Percentiles rank a stretch among this genome's conserved stretches.
Evolutionary conservation across 148 eudicot species (phyloP).

Genomic region (Limonium bicolor): DNA sequence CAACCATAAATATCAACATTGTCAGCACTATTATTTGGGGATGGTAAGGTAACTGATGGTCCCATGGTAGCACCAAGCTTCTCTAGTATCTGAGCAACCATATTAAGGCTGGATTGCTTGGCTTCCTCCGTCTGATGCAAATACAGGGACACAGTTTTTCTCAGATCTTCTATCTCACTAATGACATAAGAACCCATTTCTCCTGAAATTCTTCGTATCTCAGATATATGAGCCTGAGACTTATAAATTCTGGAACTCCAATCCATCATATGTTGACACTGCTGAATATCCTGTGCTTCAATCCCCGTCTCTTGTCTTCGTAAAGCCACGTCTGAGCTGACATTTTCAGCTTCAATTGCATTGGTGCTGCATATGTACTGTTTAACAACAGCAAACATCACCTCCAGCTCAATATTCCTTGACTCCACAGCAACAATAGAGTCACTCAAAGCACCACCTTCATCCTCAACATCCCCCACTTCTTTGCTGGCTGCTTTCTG

Average conservation of each 20-base stretch:
- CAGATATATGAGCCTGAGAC: constrained; percentile 41
- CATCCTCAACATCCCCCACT: constrained; percentile 30
- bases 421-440: constrained; percentile 30
- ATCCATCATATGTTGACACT: constrained; percentile 26
- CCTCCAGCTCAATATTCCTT: constrained; percentile 53
- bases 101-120: constrained; percentile 26
- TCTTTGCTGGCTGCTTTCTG: constrained; percentile 18
- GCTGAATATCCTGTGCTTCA: constrained; percentile 29
- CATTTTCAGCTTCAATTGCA: constrained; percentile 38
- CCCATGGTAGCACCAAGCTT: constrained; percentile 38
- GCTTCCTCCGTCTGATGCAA: constrained; percentile 24
- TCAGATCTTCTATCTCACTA: constrained; percentile 33
- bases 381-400: constrained; percentile 45
- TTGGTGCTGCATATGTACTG: constrained; percentile 33
- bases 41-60: constrained; percentile 10
- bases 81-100: constrained; percentile 30
- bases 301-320: constrained; percentile 19
- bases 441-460: constrained; percentile 33
- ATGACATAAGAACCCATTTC: constrained; percentile 25
- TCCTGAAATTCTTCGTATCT: constrained; percentile 24
- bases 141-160: constrained; percentile 30
- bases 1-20: constrained; percentile 18
- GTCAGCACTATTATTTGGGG: constrained; percentile 8
- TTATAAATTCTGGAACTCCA: constrained; percentile 22
- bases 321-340: constrained; percentile 21